Evolutionary conservation across 1,139 yeast genomes (phyloP).

Genomic region (Kazachstania sp.): DNA sequence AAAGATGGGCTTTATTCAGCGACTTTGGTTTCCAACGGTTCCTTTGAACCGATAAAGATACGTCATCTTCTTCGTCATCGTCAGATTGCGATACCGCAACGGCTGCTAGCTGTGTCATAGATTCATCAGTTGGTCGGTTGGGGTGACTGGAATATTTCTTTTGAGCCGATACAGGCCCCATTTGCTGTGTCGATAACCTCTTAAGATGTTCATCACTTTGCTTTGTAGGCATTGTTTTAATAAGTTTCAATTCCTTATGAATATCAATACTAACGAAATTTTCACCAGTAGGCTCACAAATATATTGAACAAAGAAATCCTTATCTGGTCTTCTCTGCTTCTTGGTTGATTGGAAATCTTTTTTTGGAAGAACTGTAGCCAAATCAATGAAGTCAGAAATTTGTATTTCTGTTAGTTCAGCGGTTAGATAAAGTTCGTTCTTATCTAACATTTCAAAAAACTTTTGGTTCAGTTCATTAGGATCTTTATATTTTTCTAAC

Average conservation of each 20-base stretch:
- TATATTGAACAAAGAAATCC: constrained; percentile 18
- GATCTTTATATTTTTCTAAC: constrained; percentile 8
- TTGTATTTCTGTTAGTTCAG: constrained; percentile 27
- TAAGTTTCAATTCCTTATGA: constrained; percentile 13
- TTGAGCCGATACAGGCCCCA: neutral
- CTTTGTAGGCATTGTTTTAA: constrained; percentile 18
- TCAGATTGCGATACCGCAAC: neutral
- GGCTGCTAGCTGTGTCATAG: neutral
- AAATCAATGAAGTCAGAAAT: constrained; percentile 19
- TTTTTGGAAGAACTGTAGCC: constrained; percentile 16
- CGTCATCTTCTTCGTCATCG: too few species aligned
- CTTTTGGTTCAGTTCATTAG: constrained; percentile 12
- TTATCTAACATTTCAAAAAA: constrained; percentile 18
- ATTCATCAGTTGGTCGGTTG: neutral
- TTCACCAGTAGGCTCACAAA: constrained; percentile 25
- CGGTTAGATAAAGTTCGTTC: constrained; percentile 26
- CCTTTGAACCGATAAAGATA: too few species aligned
- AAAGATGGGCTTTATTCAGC: too few species aligned
- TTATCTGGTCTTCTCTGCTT: constrained; percentile 5
- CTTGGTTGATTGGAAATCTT: constrained; percentile 1
- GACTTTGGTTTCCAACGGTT: too few species aligned
- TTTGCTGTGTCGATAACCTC: constrained; percentile 13
- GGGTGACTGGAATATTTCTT: neutral
- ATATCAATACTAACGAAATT: constrained; percentile 22
- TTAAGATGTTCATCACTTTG: constrained; percentile 23